Percentiles rank a stretch among this genome's conserved stretches.
phyloP scores from a whole-genome alignment of 352 stramenopile genomes.

The Phytophthora uliginosa region DNA sequence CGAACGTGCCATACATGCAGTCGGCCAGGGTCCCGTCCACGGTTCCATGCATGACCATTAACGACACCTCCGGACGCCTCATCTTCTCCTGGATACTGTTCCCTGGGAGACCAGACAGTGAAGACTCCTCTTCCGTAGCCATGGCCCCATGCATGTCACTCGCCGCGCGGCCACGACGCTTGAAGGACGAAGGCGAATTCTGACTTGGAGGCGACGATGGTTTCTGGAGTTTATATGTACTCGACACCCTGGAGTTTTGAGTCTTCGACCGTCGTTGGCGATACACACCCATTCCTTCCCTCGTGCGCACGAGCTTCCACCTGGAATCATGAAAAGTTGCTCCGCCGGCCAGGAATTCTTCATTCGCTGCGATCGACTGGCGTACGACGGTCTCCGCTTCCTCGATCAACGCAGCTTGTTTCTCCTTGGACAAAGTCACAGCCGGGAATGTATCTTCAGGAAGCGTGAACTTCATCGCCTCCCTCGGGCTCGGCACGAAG shows the following conservation, averaged over 20 bases:
- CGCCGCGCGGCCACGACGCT: not conserved
- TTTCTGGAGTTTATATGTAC: not conserved
- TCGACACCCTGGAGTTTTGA: not conserved
- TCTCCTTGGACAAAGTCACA: constrained; percentile 38
- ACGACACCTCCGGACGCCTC: constrained; percentile 39
- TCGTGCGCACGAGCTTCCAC: constrained; percentile 52
- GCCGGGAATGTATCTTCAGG: constrained; percentile 45
- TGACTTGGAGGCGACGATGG: constrained; percentile 3
- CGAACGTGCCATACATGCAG: constrained; percentile 53
- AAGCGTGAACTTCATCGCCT: constrained; percentile 57
- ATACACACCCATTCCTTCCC: constrained; percentile 48
- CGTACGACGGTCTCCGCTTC: constrained; percentile 53
- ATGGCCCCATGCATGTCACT: not conserved
- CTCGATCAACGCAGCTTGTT: constrained; percentile 34
- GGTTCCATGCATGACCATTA: constrained; percentile 46
- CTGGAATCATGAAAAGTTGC: constrained; percentile 34
- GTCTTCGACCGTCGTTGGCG: constrained; percentile 17
- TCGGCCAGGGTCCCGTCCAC: constrained; percentile 58
- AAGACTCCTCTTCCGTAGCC: constrained; percentile 2
- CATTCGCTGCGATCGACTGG: constrained; percentile 52
- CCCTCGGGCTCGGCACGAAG: not conserved
- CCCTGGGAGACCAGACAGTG: not conserved
- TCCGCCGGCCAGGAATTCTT: constrained; percentile 42
- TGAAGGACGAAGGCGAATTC: constrained; percentile 14
- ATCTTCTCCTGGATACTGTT: constrained; percentile 27